These are phyloP conservation scores for Paraphaeosphaeria sporulosa DNA, from an alignment of 2,329 filamentous ascomycete species.

Conservation along the genomic window DNA sequence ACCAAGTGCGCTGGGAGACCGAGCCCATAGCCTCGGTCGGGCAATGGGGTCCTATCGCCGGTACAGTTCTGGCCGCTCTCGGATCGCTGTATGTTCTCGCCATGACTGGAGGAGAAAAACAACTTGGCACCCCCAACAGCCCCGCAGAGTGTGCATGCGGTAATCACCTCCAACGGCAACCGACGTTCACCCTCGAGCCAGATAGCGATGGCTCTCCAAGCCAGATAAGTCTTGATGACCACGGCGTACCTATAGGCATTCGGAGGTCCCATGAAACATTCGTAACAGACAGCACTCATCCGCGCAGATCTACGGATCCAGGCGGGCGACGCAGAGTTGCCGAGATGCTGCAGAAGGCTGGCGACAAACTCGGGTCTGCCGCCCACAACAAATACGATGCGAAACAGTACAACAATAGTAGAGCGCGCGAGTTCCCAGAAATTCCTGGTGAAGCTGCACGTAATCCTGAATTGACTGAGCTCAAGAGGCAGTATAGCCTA, in stretches of 20 bases:
- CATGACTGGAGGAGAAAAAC: constrained; percentile 46
- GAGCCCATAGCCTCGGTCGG: constrained; percentile 68
- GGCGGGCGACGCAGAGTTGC: constrained; percentile 36
- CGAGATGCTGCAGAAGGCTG: constrained; percentile 52
- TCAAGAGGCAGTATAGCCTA: constrained; percentile 53
- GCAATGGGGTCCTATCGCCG: constrained; percentile 68
- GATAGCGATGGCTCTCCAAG: constrained; percentile 6
- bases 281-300: constrained; percentile 10
- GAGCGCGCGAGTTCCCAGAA: constrained; percentile 61
- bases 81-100: constrained; percentile 65
- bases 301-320: constrained; percentile 13
- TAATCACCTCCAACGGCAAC: neutral
- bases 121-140: constrained; percentile 12
- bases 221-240: constrained; percentile 5
- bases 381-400: constrained; percentile 56
- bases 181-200: neutral
- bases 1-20: constrained; percentile 64
- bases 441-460: constrained; percentile 62
- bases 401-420: constrained; percentile 57
- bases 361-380: constrained; percentile 58
- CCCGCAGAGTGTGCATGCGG: constrained; percentile 33
- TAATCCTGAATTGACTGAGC: constrained; percentile 52
- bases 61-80: constrained; percentile 64
- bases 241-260: neutral
- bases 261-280: constrained; percentile 23